Percentiles rank a stretch among this genome's conserved stretches.
phyloP scores from a whole-genome alignment of 805 yeast genomes.

The Schwanniomyces vanrijiae region DNA sequence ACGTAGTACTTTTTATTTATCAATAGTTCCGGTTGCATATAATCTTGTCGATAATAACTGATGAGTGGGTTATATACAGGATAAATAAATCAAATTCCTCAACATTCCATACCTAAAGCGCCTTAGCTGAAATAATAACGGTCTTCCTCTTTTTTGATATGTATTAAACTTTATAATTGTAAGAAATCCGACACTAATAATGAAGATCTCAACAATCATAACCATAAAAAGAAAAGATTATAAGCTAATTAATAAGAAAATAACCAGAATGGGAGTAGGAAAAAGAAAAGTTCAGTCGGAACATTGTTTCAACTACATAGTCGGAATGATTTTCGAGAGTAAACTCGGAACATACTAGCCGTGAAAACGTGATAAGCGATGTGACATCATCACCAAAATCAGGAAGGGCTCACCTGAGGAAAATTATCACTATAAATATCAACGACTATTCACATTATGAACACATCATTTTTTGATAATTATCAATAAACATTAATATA shows the following conservation, averaged over 20 bases:
- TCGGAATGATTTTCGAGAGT: background rate
- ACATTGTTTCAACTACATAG: background rate
- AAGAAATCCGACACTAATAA: background rate
- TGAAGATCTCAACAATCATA: background rate
- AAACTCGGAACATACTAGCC: background rate
- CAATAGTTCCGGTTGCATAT: background rate
- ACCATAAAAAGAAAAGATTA: background rate
- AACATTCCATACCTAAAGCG: background rate
- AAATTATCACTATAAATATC: background rate
- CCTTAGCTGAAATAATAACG: background rate
- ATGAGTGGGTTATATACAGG: background rate
- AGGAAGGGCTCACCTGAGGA: background rate
- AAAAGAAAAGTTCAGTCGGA: background rate
- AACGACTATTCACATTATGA: background rate
- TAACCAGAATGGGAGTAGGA: background rate
- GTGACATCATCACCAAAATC: background rate
- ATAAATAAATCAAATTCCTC: background rate
- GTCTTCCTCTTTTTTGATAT: background rate
- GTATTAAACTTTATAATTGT: too few relatives aligned
- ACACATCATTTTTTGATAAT: background rate
- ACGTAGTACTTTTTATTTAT: background rate
- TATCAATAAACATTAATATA: background rate
- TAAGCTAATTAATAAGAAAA: background rate
- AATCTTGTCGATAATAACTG: background rate
- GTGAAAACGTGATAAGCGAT: background rate